These are phyloP conservation scores for Mollisiaceae sp. DNA, from an alignment of 2,329 filamentous ascomycete species.

Conservation along the genomic window DNA sequence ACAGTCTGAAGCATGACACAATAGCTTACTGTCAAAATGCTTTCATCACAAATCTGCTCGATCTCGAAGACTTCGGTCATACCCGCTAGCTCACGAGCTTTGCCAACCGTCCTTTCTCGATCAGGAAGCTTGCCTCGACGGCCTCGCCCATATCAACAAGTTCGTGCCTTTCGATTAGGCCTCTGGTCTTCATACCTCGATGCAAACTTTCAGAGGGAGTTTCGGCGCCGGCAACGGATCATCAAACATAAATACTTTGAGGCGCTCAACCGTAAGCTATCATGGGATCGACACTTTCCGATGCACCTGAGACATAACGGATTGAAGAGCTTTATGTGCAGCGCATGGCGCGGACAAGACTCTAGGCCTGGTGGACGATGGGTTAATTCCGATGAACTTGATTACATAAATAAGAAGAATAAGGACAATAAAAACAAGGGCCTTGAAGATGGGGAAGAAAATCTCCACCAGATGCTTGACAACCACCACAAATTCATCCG, in stretches of 20 bases:
- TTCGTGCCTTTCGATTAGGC: conserved; percentile 55
- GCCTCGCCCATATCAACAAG: conserved; percentile 44
- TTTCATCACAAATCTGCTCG: conserved; percentile 33
- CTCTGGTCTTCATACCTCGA: conserved; percentile 53
- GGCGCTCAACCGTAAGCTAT: conserved; percentile 49
- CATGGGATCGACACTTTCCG: conserved; percentile 53
- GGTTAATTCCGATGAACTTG: conserved; percentile 43
- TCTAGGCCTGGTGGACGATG: conserved; percentile 42
- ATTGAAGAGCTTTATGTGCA: conserved; percentile 50
- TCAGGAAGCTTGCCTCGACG: conserved; percentile 21
- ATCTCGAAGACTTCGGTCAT: conserved; percentile 28
- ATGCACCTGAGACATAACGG: conserved; percentile 37
- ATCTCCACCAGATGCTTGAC: conserved; percentile 31
- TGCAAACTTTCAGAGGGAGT: conserved; percentile 48
- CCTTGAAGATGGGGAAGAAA: conserved; percentile 51
- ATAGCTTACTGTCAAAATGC: conserved; percentile 33
- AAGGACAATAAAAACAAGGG: conserved; percentile 40
- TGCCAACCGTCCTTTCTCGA: conserved; percentile 26
- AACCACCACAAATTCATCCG: conserved; percentile 19
- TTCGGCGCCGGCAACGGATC: conserved; percentile 50
- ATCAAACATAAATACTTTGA: conserved; percentile 54
- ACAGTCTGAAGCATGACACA: conserved; percentile 30
- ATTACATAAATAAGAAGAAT: conserved; percentile 12
- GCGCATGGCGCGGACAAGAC: conserved; percentile 46
- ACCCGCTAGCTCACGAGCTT: conserved; percentile 18